Conservation (phyloP, 2,329 filamentous ascomycete species). For the Curvularia eragrostidis region DNA sequence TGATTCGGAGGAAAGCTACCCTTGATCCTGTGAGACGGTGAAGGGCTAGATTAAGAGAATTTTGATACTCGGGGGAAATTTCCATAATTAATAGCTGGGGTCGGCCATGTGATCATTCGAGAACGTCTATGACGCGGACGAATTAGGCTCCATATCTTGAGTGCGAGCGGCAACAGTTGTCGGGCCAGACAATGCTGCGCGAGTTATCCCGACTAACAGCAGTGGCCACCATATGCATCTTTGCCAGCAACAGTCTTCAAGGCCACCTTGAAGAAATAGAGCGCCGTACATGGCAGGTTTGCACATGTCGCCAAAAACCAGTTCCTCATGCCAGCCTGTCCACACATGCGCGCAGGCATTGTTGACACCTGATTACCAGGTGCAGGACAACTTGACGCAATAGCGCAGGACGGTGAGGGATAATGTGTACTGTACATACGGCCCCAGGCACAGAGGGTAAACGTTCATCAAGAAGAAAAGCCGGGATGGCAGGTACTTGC, state of each 20-base stretch:
- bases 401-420: neutral
- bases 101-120: constrained; percentile 25
- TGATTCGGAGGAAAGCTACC: neutral
- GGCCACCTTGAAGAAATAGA: neutral
- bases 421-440: neutral
- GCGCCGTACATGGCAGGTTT: neutral
- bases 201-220: constrained; percentile 1
- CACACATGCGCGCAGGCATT: neutral
- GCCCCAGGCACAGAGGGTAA: constrained; percentile 13
- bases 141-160: constrained; percentile 24
- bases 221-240: constrained; percentile 10
- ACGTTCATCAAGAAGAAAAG: constrained; percentile 33
- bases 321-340: neutral
- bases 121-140: constrained; percentile 39
- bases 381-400: neutral
- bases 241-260: neutral
- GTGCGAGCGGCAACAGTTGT: constrained; percentile 26
- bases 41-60: neutral
- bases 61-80: constrained; percentile 10
- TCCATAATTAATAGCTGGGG: constrained; percentile 3
- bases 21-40: neutral
- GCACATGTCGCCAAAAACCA: neutral
- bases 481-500: constrained; percentile 28
- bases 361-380: neutral
- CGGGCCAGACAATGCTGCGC: constrained; percentile 3